Evolutionary conservation across 2,329 filamentous ascomycete genomes (phyloP), one percentile per base, ranked within the genome.

Genomic region (Claviceps lovelessii): DNA sequence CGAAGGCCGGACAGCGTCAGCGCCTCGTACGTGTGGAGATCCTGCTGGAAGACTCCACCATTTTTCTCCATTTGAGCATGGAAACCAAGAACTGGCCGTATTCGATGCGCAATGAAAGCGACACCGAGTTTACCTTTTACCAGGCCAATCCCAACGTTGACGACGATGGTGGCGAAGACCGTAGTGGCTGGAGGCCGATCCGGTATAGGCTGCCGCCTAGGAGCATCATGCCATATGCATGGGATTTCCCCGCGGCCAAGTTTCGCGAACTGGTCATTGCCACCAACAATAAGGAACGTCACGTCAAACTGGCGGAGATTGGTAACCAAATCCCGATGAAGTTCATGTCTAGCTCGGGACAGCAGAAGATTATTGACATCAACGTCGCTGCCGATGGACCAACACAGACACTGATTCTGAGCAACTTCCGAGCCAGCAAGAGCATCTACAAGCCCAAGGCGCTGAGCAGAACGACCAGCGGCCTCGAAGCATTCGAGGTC

Each of bases 181-280:
- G 84, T 55, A 90, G 88, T 53, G 88, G 89, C 4, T 98, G 93
- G 88, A 86, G 88, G 59, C 90, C 90, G 2, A 88, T 98, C 58
- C 80, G 89, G 53, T 98, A 98, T 70, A 85, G 91, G 37, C 76
- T 98, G 35, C 94, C 94, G 2, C 84, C 91, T 13, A 80, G 93
- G 57, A 97, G 91, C 69, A 96, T 98, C 69, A 98, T 98, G 93
- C 93, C 94, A 0, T 98, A 98, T 64, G 91, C 93, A 1, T 98
- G 93, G 93, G 94, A 98, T 66, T 98, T 95, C 70, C 94, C 93
- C 1, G 91, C 93, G 1, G 90, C 90, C n/a, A 96, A 95, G 72
- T 86, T 88, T 71, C 95, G 93, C 64, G 93, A 96, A 67, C 80
- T 98, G 44, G 83, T 97, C 51, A 82, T 98, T 65, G 61, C 68